Conservation (phyloP, 176 grass and related monocot species). For the Triticum monococcum region DNA sequence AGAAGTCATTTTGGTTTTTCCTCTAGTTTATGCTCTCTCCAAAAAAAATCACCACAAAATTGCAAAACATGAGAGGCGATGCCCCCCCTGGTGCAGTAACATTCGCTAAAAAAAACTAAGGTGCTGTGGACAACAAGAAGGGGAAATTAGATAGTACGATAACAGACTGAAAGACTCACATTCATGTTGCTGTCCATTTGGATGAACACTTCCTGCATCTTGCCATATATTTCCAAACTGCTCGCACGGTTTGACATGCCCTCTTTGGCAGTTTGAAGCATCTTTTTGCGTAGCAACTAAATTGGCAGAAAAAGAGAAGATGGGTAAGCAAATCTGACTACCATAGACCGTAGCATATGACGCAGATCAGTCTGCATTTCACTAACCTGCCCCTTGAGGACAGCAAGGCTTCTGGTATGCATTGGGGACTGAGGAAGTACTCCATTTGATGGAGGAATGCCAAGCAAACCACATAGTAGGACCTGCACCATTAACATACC, state of each 20-base stretch:
- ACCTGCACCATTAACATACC: conserved; percentile 51
- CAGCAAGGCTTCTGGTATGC: conserved; percentile 90
- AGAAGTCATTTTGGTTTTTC: not conserved
- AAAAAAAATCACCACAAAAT: too few species aligned
- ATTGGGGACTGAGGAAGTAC: conserved; percentile 97
- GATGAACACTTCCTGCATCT: conserved; percentile 84
- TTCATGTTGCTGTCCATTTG: conserved; percentile 52
- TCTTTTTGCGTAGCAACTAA: conserved; percentile 76
- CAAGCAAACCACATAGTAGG: conserved; percentile 81
- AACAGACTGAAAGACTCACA: conserved; percentile 31
- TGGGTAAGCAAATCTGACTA: not conserved
- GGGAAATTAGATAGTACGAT: not conserved
- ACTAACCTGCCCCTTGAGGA: conserved; percentile 85
- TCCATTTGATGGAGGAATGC: conserved; percentile 93
- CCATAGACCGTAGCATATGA: not conserved
- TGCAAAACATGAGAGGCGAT: too few species aligned
- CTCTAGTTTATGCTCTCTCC: too few species aligned
- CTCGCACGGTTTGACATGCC: conserved; percentile 52
- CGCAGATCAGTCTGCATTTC: conserved; percentile 20
- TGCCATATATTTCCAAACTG: conserved; percentile 78
- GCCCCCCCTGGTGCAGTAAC: too few species aligned
- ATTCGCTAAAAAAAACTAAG: too few species aligned
- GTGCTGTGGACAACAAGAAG: not conserved
- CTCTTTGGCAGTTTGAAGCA: conserved; percentile 80
- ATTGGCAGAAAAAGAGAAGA: not conserved